Conservation (phyloP, 495 filamentous ascomycete genomes). For the Hypoxylon lienhwacheense region DNA sequence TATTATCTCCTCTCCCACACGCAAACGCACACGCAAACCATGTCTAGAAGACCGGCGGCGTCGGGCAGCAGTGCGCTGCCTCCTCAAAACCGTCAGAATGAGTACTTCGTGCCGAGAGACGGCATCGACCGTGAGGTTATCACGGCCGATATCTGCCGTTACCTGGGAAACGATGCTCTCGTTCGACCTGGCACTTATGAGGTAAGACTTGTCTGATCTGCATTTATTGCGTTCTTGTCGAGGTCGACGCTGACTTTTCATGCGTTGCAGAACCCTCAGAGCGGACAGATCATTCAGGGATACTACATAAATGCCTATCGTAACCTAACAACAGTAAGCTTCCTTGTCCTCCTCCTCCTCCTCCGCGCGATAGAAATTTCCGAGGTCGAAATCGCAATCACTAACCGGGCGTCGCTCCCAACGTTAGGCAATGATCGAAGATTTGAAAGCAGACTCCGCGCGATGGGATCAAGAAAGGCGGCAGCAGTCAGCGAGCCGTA, state of each 20-base stretch:
- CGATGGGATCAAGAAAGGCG: constrained; percentile 76
- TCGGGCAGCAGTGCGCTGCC: constrained; percentile 35
- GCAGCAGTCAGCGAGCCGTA: constrained; percentile 49
- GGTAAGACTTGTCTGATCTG: constrained; percentile 53
- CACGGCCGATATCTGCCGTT: constrained; percentile 91
- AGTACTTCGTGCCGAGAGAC: constrained; percentile 85
- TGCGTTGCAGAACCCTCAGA: constrained; percentile 39
- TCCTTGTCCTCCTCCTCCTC: constrained; percentile 30
- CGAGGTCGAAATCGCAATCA: constrained; percentile 5
- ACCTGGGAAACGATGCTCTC: constrained; percentile 87
- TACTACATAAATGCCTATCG: constrained; percentile 88
- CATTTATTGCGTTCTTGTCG: constrained; percentile 4
- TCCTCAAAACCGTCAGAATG: constrained; percentile 64
- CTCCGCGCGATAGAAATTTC: constrained; percentile 1
- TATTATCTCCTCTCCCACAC: constrained; percentile 34
- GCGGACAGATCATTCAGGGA: constrained; percentile 66
- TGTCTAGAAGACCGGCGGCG: constrained; percentile 40
- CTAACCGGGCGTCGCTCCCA: constrained; percentile 11
- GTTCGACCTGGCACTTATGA: constrained; percentile 82
- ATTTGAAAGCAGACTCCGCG: constrained; percentile 78
- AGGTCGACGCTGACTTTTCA: constrained; percentile 27
- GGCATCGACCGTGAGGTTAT: constrained; percentile 94
- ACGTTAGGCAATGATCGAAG: constrained; percentile 87
- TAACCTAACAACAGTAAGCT: constrained; percentile 82
- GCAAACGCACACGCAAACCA: too few species aligned